phyloP scores from a whole-genome alignment of 1,284 basidiomycete species.

The Apiotrichum gamsii region DNA sequence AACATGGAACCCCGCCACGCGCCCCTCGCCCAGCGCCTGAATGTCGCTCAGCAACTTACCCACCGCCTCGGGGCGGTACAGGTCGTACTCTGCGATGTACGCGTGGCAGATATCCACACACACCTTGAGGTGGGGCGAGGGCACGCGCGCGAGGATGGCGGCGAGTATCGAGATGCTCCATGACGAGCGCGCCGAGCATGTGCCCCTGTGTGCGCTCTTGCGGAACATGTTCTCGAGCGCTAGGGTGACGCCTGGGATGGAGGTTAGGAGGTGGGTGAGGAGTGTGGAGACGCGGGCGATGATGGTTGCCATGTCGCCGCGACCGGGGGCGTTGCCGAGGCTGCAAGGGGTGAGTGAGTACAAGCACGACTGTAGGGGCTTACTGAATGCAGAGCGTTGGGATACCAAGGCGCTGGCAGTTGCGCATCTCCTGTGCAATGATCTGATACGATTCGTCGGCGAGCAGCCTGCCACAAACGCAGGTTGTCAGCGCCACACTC shows the following conservation, averaged over 20 bases:
- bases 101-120: conserved; percentile 18
- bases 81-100: conserved; percentile 12
- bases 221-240: conserved; percentile 18
- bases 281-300: conserved; percentile 1
- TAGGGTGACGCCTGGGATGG: conserved; percentile 3
- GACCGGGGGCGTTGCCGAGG: neutral
- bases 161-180: conserved; percentile 7
- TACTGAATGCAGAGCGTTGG: conserved; percentile 13
- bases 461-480: too few relatives aligned
- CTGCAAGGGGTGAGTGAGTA: neutral
- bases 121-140: neutral
- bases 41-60: neutral
- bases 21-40: neutral
- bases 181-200: neutral
- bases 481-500: neutral
- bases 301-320: neutral
- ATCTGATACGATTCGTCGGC: neutral
- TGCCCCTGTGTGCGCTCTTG: neutral
- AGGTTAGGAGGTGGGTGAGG: neutral
- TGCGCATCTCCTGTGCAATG: conserved; percentile 5
- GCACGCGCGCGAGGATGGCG: conserved; percentile 5
- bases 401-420: conserved; percentile 1
- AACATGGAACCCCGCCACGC: conserved; percentile 10
- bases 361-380: neutral
- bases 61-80: neutral